Evolutionary conservation across 345 rosid genomes (phyloP), one percentile per base, ranked within the genome.

Genomic region (Turnera subulata): DNA sequence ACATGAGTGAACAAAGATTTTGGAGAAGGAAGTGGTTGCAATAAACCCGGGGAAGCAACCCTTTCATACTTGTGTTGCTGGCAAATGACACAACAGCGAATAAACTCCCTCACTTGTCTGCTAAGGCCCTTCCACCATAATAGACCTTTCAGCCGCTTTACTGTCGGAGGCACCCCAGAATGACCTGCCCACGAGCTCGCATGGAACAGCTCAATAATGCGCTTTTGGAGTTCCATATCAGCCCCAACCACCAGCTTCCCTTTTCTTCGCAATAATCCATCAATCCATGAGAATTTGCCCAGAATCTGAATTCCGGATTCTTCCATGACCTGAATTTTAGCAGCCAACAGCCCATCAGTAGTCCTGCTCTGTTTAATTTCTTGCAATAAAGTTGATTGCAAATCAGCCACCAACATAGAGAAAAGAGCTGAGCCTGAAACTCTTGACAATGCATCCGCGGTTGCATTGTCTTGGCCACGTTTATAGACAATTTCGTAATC

Each of bases 221-320:
- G 5, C 6, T 17, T 65, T 86, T 39, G 45, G 4, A 42, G 45
- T 4, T 9, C n/a, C n/a, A 4, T 4, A 8, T 42, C 45, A 6
- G 7, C 13, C 5, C 15, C 15, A 13, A 42, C 15, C 45, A 9
- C 12, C 1, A 42, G 12, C 12, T 13, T 9, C 5, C 16, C 16
- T 42, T 42, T 42, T 8, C 16, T 8, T 15, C 45, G 4, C 16
- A 42, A 8, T 4, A 42, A 5, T 42, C 45, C 45, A 13, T 16
- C 16, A 0, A 0, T 10, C 7, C 4, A 42, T 4, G 45, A 11
- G 12, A 6, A 42, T 6, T 42, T 10, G n/a, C 5, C 12, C 5
- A 6, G 12, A 2, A 2, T 40, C 11, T 5, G 2, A 40, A 40
- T 40, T 12, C 9, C 2, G 4, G 4, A 4, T 3, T 40, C 45